A percentile compares a stretch with the other conserved stretches of the same genome.
phyloP scores from a whole-genome alignment of 805 yeast genomes.

The Saitoella complicata region DNA sequence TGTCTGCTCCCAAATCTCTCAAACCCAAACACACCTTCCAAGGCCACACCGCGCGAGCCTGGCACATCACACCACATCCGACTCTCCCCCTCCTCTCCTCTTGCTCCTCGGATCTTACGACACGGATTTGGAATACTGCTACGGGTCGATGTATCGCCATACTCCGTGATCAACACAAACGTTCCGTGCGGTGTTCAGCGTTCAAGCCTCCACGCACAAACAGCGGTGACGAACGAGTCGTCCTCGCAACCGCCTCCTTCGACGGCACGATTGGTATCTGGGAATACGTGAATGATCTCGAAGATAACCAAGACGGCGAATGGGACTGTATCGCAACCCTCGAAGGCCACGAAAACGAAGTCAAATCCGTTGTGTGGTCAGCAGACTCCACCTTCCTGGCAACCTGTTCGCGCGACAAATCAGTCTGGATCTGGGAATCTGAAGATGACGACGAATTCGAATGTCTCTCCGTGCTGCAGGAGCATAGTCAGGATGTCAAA shows the following conservation, averaged over 20 bases:
- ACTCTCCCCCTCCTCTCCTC: conserved; percentile 56
- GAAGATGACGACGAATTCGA: conserved; percentile 77
- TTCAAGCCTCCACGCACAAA: conserved; percentile 52
- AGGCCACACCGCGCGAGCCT: conserved; percentile 53
- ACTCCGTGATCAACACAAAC: conserved; percentile 73
- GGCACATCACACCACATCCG: conserved; percentile 61
- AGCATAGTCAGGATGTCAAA: conserved; percentile 90
- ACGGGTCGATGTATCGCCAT: conserved; percentile 32
- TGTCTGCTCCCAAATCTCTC: too few relatives aligned
- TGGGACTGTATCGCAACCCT: conserved; percentile 80
- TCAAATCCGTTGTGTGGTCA: conserved; percentile 83
- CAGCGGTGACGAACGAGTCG: conserved; percentile 17
- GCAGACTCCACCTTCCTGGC: conserved; percentile 61
- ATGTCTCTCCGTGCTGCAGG: conserved; percentile 83
- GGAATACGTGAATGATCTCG: conserved; percentile 28
- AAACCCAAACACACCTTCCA: background rate
- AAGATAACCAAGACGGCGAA: conserved; percentile 22
- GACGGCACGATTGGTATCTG: conserved; percentile 91
- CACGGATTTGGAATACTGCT: conserved; percentile 40
- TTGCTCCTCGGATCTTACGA: conserved; percentile 65
- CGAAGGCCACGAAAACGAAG: conserved; percentile 96
- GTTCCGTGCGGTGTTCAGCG: conserved; percentile 65
- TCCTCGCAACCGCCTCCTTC: conserved; percentile 75
- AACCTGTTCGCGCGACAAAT: conserved; percentile 86
- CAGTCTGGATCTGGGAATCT: conserved; percentile 97